Evolutionary conservation across 192 early-diverging fungal species (phyloP).

Genomic region (Glomus cerebriforme): DNA sequence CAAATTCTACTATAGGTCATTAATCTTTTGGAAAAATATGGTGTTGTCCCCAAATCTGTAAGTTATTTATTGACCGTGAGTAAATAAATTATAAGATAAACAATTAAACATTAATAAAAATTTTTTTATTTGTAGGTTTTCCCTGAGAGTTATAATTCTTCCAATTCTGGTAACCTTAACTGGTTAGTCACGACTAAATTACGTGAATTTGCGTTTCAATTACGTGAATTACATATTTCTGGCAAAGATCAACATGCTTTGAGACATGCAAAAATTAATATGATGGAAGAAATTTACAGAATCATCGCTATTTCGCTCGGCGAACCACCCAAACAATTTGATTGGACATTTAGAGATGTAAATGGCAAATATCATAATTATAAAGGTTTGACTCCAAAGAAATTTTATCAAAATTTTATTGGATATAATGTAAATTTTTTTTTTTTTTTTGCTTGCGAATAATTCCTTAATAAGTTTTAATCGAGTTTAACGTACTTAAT

Average conservation of each 20-base stretch:
- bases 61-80: not conserved
- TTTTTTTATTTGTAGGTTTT: conserved; percentile 38
- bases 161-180: conserved; percentile 61
- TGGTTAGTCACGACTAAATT: conserved; percentile 63
- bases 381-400: conserved; percentile 57
- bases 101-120: not conserved
- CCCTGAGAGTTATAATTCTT: conserved; percentile 68
- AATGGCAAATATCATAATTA: conserved; percentile 65
- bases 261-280: conserved; percentile 55
- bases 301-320: conserved; percentile 73
- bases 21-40: conserved; percentile 74
- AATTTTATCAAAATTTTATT: conserved; percentile 64
- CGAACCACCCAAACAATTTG: conserved; percentile 66
- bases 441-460: not conserved
- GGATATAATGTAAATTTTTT: conserved; percentile 48
- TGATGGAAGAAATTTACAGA: conserved; percentile 68
- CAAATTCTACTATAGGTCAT: conserved; percentile 42
- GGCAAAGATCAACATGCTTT: conserved; percentile 47
- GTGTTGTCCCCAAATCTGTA: conserved; percentile 65
- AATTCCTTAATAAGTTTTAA: not conserved
- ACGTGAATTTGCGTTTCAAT: conserved; percentile 65
- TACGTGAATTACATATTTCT: conserved; percentile 53
- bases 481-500: not conserved
- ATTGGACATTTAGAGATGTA: conserved; percentile 73
- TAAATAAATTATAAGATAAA: not conserved